Evolutionary conservation across 108 stramenopile species (phyloP), one percentile per base, ranked within the genome.

Genomic region (Nitzschia putrida): DNA sequence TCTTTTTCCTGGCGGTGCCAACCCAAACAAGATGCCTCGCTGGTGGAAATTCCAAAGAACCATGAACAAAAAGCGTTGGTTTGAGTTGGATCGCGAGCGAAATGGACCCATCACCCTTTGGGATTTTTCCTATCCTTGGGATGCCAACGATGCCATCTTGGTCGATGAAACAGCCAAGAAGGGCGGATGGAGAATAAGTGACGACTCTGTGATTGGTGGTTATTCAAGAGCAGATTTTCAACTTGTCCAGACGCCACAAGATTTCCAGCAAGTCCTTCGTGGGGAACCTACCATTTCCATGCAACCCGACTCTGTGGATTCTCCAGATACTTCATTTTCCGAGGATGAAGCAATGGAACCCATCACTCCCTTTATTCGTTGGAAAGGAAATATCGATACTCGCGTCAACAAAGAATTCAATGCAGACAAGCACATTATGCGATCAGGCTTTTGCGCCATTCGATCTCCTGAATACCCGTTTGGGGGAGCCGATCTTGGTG

Each of bases 171-270:
- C 42, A 40, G 45, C 63, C 10, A 59, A 72, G 12, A 54, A 63
- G 66, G 65, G 71, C 54, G 86, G 85, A 8, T 94, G 93, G 93
- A 83, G 88, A 69, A 80, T 83, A 37, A 85, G 86, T 14, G 90
- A 94, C 66, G 93, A 94, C 71, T 79, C 82, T 0, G 85, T 89
- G 40, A 94, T 94, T 76, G 93, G 88, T 18, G 93, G 93, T 10
- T 91, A 68, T 59, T 84, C 83, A 13, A 44, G 59, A 61, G 80
- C 61, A 7, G 64, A 50, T 16, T 25, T 70, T 14, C 41, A 57
- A 49, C 49, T 75, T 38, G 42, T 79, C 8, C 63, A 34, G 24
- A 66, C 72, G 37, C 50, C 45, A 16, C 7, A 51, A 21, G 79
- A 78, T 72, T 78, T 69, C 37, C 41, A 75, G 41, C 41, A 29